Evolutionary conservation across 2,329 filamentous ascomycete genomes (phyloP).

Genomic region (Dactylellina haptotyla): DNA sequence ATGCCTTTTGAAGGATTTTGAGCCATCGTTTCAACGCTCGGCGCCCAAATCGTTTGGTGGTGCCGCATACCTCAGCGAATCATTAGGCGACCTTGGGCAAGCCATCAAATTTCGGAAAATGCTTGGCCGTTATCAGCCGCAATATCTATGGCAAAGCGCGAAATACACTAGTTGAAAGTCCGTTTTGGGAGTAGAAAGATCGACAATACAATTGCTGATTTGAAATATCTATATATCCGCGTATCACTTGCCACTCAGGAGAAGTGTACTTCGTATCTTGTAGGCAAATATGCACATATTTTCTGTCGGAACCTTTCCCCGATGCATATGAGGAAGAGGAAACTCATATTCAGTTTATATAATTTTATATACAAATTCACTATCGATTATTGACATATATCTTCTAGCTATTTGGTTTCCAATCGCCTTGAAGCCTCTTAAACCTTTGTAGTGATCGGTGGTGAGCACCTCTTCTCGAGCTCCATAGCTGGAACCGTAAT

Average conservation of each 20-base stretch:
- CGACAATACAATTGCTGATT: too few relatives aligned
- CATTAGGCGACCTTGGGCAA: background rate
- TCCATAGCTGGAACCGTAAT: background rate
- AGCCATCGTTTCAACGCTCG: background rate
- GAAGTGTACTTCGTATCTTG: too few relatives aligned
- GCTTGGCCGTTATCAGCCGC: background rate
- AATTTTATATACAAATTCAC: too few relatives aligned
- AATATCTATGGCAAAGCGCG: background rate
- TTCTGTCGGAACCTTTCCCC: too few relatives aligned
- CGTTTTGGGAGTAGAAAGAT: background rate
- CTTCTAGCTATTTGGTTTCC: background rate
- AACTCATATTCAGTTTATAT: too few relatives aligned
- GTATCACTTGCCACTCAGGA: too few relatives aligned
- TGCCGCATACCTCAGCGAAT: background rate
- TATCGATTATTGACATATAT: too few relatives aligned
- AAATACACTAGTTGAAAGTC: slow-evolving; percentile 9
- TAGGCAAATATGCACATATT: too few relatives aligned
- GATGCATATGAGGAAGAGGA: too few relatives aligned
- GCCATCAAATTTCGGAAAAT: background rate
- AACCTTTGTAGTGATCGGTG: background rate
- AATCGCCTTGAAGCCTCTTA: too few relatives aligned
- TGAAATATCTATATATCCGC: too few relatives aligned
- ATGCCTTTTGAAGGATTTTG: background rate
- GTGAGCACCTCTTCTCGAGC: slow-evolving; percentile 2
- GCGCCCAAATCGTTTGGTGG: too few relatives aligned